These are phyloP conservation scores for Corinectria fuckeliana DNA, from an alignment of 2,329 filamentous ascomycete genomes.

Conservation along the genomic window DNA sequence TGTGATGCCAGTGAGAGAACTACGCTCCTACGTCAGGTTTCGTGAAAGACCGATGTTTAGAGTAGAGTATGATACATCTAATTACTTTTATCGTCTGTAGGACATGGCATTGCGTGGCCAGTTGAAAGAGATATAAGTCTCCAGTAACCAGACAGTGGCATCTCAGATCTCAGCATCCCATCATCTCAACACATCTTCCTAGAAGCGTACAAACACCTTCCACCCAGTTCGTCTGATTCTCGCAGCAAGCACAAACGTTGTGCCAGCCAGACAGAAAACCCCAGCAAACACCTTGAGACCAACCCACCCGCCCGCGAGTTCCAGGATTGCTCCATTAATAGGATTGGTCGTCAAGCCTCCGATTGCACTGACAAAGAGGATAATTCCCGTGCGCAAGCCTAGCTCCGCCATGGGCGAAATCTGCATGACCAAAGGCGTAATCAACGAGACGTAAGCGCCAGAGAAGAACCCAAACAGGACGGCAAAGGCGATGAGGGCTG, in stretches of 20 bases:
- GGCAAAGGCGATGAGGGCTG: constrained; percentile 46
- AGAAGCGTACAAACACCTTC: not conserved
- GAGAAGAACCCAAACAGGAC: constrained; percentile 51
- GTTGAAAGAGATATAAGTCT: no score
- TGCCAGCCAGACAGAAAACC: constrained; percentile 24
- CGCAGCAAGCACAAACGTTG: constrained; percentile 8
- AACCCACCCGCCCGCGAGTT: constrained; percentile 38
- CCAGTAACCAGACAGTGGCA: no score
- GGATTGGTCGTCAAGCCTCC: constrained; percentile 64
- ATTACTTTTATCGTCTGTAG: no score
- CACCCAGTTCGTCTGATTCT: not conserved
- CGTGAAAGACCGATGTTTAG: no score
- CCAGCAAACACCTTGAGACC: constrained; percentile 46
- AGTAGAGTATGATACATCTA: no score
- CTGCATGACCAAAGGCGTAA: constrained; percentile 51
- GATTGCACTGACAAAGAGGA: constrained; percentile 61
- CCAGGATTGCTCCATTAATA: constrained; percentile 56
- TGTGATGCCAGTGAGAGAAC: no score
- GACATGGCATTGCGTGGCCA: no score
- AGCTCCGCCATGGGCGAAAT: constrained; percentile 35
- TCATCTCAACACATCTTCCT: no score
- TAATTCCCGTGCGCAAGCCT: constrained; percentile 42
- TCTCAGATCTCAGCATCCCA: no score
- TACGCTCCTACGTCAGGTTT: no score
- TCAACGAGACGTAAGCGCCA: constrained; percentile 49